Evolutionary conservation across 768 basidiomycete genomes (phyloP).

Genomic region (Lenzites betulinus): DNA sequence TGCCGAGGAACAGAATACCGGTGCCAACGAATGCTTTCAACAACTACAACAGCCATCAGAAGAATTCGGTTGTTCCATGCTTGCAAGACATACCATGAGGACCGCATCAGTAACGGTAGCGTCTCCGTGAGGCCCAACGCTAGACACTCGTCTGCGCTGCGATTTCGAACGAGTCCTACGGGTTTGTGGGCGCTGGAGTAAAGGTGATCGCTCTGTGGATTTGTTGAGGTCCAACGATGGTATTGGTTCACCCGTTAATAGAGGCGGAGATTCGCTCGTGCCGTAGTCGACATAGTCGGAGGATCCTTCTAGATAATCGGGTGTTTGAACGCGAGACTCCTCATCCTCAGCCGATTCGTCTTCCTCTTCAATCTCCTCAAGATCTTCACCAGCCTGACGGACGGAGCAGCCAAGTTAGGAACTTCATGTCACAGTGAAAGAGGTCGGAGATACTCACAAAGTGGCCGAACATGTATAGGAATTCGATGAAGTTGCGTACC

Average conservation of each 20-base stretch:
- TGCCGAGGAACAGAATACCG: constrained; percentile 93
- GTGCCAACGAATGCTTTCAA: constrained; percentile 95
- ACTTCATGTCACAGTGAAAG: not conserved
- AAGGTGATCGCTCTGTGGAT: constrained; percentile 55
- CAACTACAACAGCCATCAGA: constrained; percentile 49
- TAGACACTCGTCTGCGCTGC: constrained; percentile 46
- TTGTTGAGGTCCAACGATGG: constrained; percentile 19
- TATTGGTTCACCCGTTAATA: constrained; percentile 4
- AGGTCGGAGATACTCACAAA: constrained; percentile 62
- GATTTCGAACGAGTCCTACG: constrained; percentile 51
- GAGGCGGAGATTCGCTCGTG: constrained; percentile 4
- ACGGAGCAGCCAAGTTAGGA: not conserved
- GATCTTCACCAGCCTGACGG: constrained; percentile 80
- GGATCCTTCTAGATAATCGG: constrained; percentile 9
- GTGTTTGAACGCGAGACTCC: constrained; percentile 17
- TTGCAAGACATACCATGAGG: constrained; percentile 67
- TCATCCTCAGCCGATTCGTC: constrained; percentile 51
- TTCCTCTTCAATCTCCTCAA: constrained; percentile 65
- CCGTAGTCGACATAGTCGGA: constrained; percentile 19
- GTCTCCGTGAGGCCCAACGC: constrained; percentile 72
- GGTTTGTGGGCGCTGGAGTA: constrained; percentile 44
- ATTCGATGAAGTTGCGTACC: constrained; percentile 88
- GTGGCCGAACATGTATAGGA: constrained; percentile 92
- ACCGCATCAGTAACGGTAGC: constrained; percentile 91
- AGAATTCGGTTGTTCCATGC: not conserved